phyloP scores from a whole-genome alignment of 768 basidiomycete species.

The Mycena indigotica region DNA sequence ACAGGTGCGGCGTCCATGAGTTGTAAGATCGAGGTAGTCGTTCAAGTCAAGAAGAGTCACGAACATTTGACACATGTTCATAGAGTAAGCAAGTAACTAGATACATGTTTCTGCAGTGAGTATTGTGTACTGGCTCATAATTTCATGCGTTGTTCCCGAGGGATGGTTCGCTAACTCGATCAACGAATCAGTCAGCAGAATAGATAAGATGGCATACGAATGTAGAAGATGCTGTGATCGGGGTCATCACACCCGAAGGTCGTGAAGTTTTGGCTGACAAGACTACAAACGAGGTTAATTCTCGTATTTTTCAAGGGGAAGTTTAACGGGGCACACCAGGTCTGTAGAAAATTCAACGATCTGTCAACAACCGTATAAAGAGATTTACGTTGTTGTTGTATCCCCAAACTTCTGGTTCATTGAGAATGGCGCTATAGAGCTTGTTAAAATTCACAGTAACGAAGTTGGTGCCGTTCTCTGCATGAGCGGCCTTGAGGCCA shows the following conservation, averaged over 20 bases:
- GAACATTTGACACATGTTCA: no score
- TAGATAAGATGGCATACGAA: conserved; percentile 11
- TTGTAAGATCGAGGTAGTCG: neutral
- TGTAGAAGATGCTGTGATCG: conserved; percentile 22
- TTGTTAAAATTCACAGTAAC: conserved; percentile 20
- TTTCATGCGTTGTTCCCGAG: conserved; percentile 22
- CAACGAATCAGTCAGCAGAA: neutral
- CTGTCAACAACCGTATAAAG: no score
- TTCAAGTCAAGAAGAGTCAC: neutral
- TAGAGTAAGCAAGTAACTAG: neutral
- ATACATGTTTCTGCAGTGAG: conserved; percentile 13
- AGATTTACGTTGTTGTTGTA: conserved; percentile 17
- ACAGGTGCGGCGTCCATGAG: neutral
- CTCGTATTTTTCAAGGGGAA: no score
- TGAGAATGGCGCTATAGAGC: conserved; percentile 14
- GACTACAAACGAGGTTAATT: no score
- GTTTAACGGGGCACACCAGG: no score
- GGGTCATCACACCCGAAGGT: conserved; percentile 23
- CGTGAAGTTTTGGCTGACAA: conserved; percentile 22
- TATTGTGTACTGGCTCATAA: conserved; percentile 19
- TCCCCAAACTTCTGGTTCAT: conserved; percentile 11
- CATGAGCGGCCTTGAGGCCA: conserved; percentile 16
- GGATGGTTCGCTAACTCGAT: conserved; percentile 16
- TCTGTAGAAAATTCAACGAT: conserved; percentile 1
- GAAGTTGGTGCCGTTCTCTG: conserved; percentile 25